These are phyloP conservation scores for Picocystis salinarum DNA, from an alignment of 139 green algal genomes.

Conservation along the genomic window DNA sequence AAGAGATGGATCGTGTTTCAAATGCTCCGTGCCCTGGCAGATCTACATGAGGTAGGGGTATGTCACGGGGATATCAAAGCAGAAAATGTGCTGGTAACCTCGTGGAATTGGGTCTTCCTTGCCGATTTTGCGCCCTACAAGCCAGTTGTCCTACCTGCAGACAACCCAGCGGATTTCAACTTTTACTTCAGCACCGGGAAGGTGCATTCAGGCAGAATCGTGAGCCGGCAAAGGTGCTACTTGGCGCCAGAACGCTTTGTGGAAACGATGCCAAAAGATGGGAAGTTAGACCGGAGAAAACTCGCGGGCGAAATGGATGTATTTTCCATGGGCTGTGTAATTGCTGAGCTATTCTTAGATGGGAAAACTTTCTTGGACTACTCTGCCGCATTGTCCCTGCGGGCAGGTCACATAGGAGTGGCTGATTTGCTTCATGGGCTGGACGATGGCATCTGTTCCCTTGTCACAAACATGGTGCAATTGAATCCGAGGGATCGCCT, in stretches of 20 bases:
- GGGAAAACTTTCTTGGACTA: conserved; percentile 60
- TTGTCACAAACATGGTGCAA: too few species aligned
- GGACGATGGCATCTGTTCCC: too few species aligned
- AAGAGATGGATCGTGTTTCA: conserved; percentile 90
- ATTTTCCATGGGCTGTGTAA: conserved; percentile 79
- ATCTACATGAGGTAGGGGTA: conserved; percentile 41
- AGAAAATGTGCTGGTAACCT: conserved; percentile 83
- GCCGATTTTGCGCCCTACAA: conserved; percentile 88
- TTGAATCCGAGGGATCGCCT: too few species aligned
- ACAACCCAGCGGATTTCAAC: conserved; percentile 93
- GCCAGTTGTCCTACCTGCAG: conserved; percentile 61
- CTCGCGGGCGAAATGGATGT: conserved; percentile 47
- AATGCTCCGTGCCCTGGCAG: conserved; percentile 5
- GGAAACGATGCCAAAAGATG: background rate
- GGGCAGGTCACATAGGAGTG: too few species aligned
- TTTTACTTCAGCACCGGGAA: conserved; percentile 94
- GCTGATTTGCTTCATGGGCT: too few species aligned
- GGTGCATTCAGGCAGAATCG: too few species aligned
- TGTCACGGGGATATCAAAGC: conserved; percentile 89
- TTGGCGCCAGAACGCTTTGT: conserved; percentile 58
- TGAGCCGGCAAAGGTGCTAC: conserved; percentile 71
- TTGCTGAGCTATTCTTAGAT: conserved; percentile 87
- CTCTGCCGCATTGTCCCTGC: too few species aligned
- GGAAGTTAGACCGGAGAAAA: background rate
- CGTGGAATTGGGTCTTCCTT: conserved; percentile 78